phyloP scores from a whole-genome alignment of 2,329 filamentous ascomycete genomes.

The Chrysosporium queenslandicum region DNA sequence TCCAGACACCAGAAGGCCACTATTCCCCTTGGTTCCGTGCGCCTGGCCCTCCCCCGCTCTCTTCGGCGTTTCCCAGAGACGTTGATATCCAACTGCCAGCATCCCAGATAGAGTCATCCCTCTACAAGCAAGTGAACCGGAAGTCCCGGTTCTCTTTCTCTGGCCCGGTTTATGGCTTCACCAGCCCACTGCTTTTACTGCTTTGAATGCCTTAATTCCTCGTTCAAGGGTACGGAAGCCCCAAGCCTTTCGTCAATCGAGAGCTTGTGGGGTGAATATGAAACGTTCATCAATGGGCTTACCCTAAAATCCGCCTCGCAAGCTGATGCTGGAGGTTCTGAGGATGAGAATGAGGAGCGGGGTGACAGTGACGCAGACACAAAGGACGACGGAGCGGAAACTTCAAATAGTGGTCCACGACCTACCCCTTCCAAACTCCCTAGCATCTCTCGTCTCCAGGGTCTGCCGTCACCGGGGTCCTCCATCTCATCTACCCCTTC shows the following conservation, averaged over 20 bases:
- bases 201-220: slow-evolving; percentile 75
- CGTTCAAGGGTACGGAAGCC: slow-evolving; percentile 59
- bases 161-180: slow-evolving; percentile 58
- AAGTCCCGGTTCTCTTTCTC: not conserved
- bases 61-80: not conserved
- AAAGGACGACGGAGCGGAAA: not conserved
- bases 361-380: slow-evolving; percentile 1
- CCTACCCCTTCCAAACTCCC: slow-evolving; percentile 2
- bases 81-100: not conserved
- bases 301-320: slow-evolving; percentile 14
- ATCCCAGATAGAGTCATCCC: not conserved
- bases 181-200: slow-evolving; percentile 80
- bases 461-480: slow-evolving; percentile 26
- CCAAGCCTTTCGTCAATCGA: slow-evolving; percentile 60
- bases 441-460: slow-evolving; percentile 13
- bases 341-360: slow-evolving; percentile 24
- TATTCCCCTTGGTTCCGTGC: not conserved
- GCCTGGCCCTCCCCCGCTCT: slow-evolving; percentile 6
- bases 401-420: not conserved
- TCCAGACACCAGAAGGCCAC: not conserved
- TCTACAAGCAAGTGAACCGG: not conserved
- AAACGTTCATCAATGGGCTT: slow-evolving; percentile 27
- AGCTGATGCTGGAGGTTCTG: not conserved
- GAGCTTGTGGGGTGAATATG: slow-evolving; percentile 53
- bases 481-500: slow-evolving; percentile 35